Evolutionary conservation across 768 basidiomycete genomes (phyloP), one percentile per base, ranked within the genome.

Genomic region (Amyloporia xantha): DNA sequence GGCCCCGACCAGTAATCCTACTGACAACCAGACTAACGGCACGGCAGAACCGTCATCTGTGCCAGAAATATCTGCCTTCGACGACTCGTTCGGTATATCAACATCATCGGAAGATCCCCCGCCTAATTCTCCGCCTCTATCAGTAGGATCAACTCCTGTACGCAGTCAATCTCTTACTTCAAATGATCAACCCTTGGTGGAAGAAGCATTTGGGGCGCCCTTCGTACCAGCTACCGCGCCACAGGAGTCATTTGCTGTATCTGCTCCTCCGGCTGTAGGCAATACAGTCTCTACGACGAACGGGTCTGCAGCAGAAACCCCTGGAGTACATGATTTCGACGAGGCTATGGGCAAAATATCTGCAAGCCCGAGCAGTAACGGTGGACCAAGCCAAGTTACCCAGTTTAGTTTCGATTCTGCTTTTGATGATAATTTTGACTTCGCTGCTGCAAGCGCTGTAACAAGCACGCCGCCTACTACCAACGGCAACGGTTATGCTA

Each of bases 391-490:
- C 5, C 56, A 65, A 26, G 58, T 56, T 53, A 63, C 68, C 5
- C 59, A 66, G 20, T 79, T 87, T 55, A 73, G 80, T 3, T 89
- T 91, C 48, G 85, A 84, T 47, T 70, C 78, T 39, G 77, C 68
- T 15, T 82, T 82, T 53, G 80, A 80, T 20, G 78, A 80, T 54
- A 72, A 77, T 51, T 88, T 89, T 59, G 84, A 88, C 63, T 84
- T 83, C 48, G 71, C 74, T 5, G 62, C 71, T 4, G 67, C 64
- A 33, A 53, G 71, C 7, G 59, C 59, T 28, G 52, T 62, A 21
- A 51, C 64, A 61, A 43, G 57, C 63, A 28, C 61, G 40, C 54
- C 68, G 20, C 41, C 61, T 12, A 54, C 51, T 38, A 45, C 43
- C 20, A 51, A 48, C 3, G 47, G 41, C 21, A 52, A 47, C 3